A percentile compares a stretch with the other conserved stretches of the same genome.
These are phyloP conservation scores for Candida argentea DNA, from an alignment of 805 yeast species.

Conservation along the genomic window DNA sequence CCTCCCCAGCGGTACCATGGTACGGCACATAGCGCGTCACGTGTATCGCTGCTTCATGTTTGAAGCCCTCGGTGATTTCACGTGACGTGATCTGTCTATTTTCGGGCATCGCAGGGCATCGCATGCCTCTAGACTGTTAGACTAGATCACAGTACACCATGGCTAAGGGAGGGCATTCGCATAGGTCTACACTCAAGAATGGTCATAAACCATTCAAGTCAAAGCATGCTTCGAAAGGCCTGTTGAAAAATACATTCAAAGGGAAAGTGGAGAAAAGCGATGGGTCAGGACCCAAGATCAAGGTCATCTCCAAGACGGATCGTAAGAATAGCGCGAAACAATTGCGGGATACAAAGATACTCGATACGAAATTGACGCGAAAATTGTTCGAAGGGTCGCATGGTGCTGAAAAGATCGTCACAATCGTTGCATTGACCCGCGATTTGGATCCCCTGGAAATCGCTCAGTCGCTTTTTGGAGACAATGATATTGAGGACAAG, in stretches of 20 bases:
- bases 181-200: conserved; percentile 74
- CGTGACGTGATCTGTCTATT: conserved; percentile 1
- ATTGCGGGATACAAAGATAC: conserved; percentile 60
- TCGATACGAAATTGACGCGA: conserved; percentile 46
- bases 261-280: conserved; percentile 76
- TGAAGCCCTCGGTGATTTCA: conserved; percentile 4
- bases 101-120: conserved; percentile 4
- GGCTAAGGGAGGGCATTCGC: conserved; percentile 63
- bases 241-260: conserved; percentile 66
- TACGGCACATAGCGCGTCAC: not conserved
- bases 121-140: too few species aligned
- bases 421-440: conserved; percentile 67
- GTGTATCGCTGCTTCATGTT: conserved; percentile 1
- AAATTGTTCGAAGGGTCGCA: conserved; percentile 69
- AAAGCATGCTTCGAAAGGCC: conserved; percentile 82
- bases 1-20: too few species aligned
- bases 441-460: conserved; percentile 55
- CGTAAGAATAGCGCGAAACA: conserved; percentile 76
- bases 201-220: conserved; percentile 88
- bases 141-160: too few species aligned
- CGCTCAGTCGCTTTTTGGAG: conserved; percentile 38
- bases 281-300: conserved; percentile 23
- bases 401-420: conserved; percentile 78
- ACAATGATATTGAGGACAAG: conserved; percentile 20
- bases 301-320: conserved; percentile 40